Evolutionary conservation across 495 filamentous ascomycete species (phyloP).

Genomic region (Sporormia fimetaria): DNA sequence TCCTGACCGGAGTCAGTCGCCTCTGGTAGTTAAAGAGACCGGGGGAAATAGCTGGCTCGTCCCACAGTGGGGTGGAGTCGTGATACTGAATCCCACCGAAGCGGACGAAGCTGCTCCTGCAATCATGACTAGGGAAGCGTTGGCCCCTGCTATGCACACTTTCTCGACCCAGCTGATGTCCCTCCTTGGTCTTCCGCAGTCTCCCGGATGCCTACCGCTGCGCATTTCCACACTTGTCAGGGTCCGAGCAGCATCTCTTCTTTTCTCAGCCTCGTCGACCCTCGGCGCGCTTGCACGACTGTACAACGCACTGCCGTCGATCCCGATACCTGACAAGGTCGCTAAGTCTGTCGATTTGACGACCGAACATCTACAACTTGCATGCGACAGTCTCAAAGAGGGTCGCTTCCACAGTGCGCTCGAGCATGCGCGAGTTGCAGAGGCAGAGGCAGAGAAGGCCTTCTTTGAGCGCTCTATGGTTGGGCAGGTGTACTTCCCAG

Average conservation of each 20-base stretch:
- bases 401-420: slow-evolving; percentile 57
- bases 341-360: slow-evolving; percentile 75
- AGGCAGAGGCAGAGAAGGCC: slow-evolving; percentile 78
- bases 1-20: slow-evolving; percentile 46
- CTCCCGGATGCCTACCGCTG: slow-evolving; percentile 67
- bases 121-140: slow-evolving; percentile 45
- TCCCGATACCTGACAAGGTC: slow-evolving; percentile 78
- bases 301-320: slow-evolving; percentile 72
- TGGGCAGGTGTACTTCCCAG: slow-evolving; percentile 92
- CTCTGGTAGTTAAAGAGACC: slow-evolving; percentile 55
- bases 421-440: slow-evolving; percentile 69
- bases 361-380: slow-evolving; percentile 57
- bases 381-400: slow-evolving; percentile 60
- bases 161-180: slow-evolving; percentile 89
- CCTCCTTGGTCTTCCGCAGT: slow-evolving; percentile 73
- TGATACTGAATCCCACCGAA: slow-evolving; percentile 54
- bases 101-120: slow-evolving; percentile 26
- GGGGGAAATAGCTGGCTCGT: slow-evolving; percentile 84
- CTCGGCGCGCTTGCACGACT: slow-evolving; percentile 85
- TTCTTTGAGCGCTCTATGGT: slow-evolving; percentile 99
- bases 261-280: slow-evolving; percentile 85
- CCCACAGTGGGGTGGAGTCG: slow-evolving; percentile 93
- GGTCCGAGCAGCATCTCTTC: slow-evolving; percentile 70
- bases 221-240: slow-evolving; percentile 74
- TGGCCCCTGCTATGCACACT: slow-evolving; percentile 70